Evolutionary conservation across 2,329 filamentous ascomycete genomes (phyloP).

Genomic region (Blastomyces parvus): DNA sequence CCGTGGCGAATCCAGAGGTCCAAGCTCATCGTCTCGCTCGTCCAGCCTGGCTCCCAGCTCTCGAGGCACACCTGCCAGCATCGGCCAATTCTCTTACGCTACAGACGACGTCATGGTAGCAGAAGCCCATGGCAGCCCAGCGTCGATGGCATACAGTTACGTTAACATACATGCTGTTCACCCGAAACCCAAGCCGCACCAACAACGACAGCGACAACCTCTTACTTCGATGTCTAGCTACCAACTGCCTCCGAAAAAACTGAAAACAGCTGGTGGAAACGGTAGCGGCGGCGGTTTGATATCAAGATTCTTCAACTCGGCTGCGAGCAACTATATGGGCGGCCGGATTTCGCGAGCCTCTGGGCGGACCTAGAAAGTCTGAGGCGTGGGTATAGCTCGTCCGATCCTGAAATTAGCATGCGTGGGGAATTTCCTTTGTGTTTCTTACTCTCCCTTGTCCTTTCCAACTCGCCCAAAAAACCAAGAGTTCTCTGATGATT

Average conservation of each 20-base stretch:
- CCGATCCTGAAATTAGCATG: too few relatives aligned
- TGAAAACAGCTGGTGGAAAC: constrained; percentile 26
- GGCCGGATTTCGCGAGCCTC: constrained; percentile 28
- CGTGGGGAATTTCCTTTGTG: background rate
- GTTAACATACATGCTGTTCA: constrained; percentile 25
- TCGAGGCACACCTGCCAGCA: constrained; percentile 35
- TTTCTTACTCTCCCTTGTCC: background rate
- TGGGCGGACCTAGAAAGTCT: constrained; percentile 8
- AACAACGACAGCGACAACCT: constrained; percentile 12
- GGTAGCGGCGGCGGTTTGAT: constrained; percentile 31
- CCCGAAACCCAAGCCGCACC: constrained; percentile 26
- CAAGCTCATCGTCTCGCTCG: constrained; percentile 32
- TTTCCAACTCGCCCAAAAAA: background rate
- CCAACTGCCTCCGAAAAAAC: constrained; percentile 34
- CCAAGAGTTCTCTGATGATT: background rate
- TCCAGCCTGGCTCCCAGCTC: constrained; percentile 37
- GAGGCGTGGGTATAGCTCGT: background rate
- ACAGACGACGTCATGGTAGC: constrained; percentile 29
- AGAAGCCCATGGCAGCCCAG: constrained; percentile 28
- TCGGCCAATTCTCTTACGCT: constrained; percentile 30
- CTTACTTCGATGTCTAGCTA: constrained; percentile 21
- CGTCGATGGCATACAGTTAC: constrained; percentile 27
- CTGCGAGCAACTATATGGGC: constrained; percentile 34
- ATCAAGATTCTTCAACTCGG: constrained; percentile 36
- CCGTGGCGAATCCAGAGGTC: constrained; percentile 32